A percentile compares a stretch with the other conserved stretches of the same genome.
Conservation (phyloP, 441 rosid species). For the Euphorbia corollata region DNA sequence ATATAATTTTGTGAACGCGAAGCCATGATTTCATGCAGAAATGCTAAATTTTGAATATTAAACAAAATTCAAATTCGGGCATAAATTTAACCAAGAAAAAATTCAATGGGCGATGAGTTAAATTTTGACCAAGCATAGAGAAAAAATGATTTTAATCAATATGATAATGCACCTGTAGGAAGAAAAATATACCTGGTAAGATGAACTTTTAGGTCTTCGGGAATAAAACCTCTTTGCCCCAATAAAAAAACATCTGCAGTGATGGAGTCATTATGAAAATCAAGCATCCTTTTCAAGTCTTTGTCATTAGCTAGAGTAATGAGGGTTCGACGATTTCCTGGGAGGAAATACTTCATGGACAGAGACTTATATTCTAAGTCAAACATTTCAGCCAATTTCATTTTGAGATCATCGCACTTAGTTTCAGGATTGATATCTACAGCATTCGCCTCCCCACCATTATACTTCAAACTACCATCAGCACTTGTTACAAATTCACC, state of each 20-base stretch:
- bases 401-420: conserved; percentile 56
- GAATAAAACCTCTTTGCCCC: conserved; percentile 56
- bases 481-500: conserved; percentile 59
- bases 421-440: conserved; percentile 62
- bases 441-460: conserved; percentile 87
- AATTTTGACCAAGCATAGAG: neutral
- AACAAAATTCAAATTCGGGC: neutral
- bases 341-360: conserved; percentile 84
- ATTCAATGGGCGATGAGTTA: too few relatives aligned
- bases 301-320: conserved; percentile 65
- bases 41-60: too few relatives aligned
- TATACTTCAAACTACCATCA: conserved; percentile 60
- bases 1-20: too few relatives aligned
- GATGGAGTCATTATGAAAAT: conserved; percentile 53
- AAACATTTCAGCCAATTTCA: conserved; percentile 60
- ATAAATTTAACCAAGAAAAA: neutral
- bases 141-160: neutral
- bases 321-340: conserved; percentile 63
- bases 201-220: conserved; percentile 22
- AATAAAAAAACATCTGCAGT: conserved; percentile 66
- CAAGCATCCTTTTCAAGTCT: conserved; percentile 77
- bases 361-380: conserved; percentile 55
- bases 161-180: conserved; percentile 22
- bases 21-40: neutral
- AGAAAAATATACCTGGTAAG: conserved; percentile 38